Conservation (phyloP, 345 rosid genomes). For the Theobroma cacao region DNA sequence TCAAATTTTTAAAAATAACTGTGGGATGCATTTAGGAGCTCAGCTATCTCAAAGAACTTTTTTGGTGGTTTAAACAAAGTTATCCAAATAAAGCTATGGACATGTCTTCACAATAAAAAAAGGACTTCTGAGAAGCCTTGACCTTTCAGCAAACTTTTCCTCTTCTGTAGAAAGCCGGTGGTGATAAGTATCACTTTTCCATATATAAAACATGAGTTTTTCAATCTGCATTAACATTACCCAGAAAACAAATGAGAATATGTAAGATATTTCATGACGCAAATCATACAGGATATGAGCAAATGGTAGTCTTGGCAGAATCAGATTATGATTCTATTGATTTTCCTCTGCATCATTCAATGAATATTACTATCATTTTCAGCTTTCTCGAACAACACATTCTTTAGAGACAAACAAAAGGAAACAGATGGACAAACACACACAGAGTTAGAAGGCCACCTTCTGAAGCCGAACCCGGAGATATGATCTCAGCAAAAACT, state of each 20-base stretch:
- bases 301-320: background rate
- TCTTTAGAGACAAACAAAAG: background rate
- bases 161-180: constrained; percentile 61
- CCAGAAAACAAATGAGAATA: background rate
- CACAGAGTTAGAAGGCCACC: constrained; percentile 31
- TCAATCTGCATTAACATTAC: constrained; percentile 52
- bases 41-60: background rate
- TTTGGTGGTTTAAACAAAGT: background rate
- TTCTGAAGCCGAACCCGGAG: constrained; percentile 82
- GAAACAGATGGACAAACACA: background rate
- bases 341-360: background rate
- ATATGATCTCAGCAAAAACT: constrained; percentile 83
- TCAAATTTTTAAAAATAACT: background rate
- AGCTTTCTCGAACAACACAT: background rate
- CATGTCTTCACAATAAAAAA: background rate
- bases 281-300: background rate
- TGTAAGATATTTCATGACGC: background rate
- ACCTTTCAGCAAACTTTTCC: constrained; percentile 67
- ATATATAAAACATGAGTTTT: constrained; percentile 63
- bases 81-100: background rate
- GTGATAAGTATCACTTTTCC: constrained; percentile 46
- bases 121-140: background rate
- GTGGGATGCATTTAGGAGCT: background rate
- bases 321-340: background rate
- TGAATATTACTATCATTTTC: background rate